phyloP scores from a whole-genome alignment of 176 grass and related monocot genomes.

The Carex pumila region DNA sequence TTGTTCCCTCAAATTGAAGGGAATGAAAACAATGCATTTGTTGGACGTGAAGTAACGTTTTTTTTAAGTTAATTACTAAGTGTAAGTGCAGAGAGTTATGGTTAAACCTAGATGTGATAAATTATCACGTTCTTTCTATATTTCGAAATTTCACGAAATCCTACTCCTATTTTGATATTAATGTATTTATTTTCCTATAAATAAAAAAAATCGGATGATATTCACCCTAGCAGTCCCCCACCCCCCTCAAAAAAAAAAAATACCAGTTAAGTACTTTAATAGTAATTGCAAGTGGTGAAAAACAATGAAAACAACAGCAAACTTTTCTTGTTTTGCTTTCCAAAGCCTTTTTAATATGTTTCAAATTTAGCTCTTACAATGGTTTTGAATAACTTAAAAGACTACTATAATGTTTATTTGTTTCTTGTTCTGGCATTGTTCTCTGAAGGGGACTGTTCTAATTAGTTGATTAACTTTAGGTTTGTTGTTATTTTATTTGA shows the following conservation, averaged over 20 bases:
- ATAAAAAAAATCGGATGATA: not conserved
- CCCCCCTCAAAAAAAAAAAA: not conserved
- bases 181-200: too few relatives aligned
- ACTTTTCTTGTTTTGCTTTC: not conserved
- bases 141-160: too few relatives aligned
- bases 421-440: not conserved
- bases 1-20: too few relatives aligned
- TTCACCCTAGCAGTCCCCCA: not conserved
- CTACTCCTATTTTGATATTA: too few relatives aligned
- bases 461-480: not conserved
- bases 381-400: not conserved
- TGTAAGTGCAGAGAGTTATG: too few relatives aligned
- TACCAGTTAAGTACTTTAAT: not conserved
- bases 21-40: too few relatives aligned
- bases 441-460: not conserved
- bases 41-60: too few relatives aligned
- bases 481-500: slow-evolving; percentile 14
- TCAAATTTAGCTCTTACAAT: not conserved
- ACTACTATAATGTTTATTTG: not conserved
- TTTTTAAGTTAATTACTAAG: too few relatives aligned
- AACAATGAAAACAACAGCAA: not conserved
- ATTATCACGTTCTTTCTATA: too few relatives aligned
- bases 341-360: not conserved
- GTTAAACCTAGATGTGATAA: too few relatives aligned
- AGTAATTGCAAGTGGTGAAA: not conserved